phyloP scores from a whole-genome alignment of 163 green algal species.

The Volvox carteri region DNA sequence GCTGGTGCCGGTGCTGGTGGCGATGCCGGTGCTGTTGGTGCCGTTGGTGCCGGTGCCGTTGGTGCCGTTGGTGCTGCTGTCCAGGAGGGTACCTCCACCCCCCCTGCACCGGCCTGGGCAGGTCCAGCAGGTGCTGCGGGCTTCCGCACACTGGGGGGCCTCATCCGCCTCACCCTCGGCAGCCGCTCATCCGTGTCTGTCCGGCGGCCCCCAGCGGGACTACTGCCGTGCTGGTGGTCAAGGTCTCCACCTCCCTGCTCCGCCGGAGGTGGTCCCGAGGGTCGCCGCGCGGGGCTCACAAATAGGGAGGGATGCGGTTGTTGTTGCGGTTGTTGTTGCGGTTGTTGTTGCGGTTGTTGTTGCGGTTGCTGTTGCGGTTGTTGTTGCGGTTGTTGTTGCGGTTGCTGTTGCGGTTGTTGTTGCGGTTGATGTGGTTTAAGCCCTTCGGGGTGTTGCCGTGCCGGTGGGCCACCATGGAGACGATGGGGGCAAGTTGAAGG shows the following conservation, averaged over 20 bases:
- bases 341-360: background rate
- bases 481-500: no score
- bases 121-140: no score
- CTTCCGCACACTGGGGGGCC: background rate
- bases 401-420: background rate
- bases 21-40: no score
- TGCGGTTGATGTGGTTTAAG: no score
- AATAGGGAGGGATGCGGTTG: background rate
- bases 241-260: background rate
- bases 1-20: no score
- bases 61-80: no score
- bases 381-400: background rate
- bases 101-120: no score
- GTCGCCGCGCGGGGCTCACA: background rate
- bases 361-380: background rate
- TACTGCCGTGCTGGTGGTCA: no score
- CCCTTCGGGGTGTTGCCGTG: no score
- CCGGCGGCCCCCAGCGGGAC: background rate
- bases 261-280: background rate
- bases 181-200: constrained; percentile 37
- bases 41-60: no score
- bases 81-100: no score
- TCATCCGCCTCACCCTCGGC: background rate
- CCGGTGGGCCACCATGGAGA: no score
- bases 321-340: background rate